Base-by-base conservation (phyloP, 1,284 basidiomycete genomes). In the Sporisorium scitamineum region DNA sequence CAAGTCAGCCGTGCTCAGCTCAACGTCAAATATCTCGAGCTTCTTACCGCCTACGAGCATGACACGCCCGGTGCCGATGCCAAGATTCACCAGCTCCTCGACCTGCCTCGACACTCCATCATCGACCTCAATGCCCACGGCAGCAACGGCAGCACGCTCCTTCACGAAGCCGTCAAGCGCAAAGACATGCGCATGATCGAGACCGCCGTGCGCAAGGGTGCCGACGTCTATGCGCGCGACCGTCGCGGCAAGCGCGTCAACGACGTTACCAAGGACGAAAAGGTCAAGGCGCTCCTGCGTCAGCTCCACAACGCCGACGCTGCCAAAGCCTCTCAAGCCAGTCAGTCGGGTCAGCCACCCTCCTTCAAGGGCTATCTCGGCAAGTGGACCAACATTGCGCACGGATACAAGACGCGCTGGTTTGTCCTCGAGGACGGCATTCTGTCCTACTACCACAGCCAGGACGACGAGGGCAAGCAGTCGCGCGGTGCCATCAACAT, bases 321-420 rank as follows among this genome's bases (percentile, higher is more conserved):
- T 41, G 79, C 79, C 14, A 60, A 63, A 91, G 2, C 92, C 91
- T 0, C 87, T 89, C 69, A 67, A 41, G 51, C 63, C 20, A 54
- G 62, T 34, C 51, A 65, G 18, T 44, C 62, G 10, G 75, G 79
- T 13, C 79, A 82, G 57, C 71, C 82, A 1, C 82, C 83, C 2
- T 59, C 70, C 10, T 84, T 84, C 72, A 80, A 80, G 14, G 83
- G 83, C 34, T 85, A 82, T 55, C 62, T 86, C 20, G 93, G 92
- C 83, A 96, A 96, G 86, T 96, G 94, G 85, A 91, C 92, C 5
- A 96, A 95, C 79, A 91, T 95, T 42, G 94, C 94, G 0, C 90
- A 91, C 77, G 95, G 96, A 0, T 97, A 95, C 86, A 92, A 92
- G 78, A 93, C 93, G 0, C 89, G 96, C 0, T 98, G 95, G 94